Conservation (phyloP, 1,284 basidiomycete genomes). For the Boletus austroedulis region DNA sequence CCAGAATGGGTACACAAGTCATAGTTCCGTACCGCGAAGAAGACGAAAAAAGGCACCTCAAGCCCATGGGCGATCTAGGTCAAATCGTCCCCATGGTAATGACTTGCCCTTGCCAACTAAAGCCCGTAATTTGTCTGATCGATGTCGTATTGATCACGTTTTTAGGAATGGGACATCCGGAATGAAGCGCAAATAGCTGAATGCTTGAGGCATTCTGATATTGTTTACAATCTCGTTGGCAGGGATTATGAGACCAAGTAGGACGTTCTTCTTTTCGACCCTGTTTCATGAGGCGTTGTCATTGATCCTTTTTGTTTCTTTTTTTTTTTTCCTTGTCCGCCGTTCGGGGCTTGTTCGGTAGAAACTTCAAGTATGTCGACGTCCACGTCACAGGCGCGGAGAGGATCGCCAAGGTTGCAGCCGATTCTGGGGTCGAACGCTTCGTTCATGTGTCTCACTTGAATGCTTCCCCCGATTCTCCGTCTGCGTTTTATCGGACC, state of each 20-base stretch:
- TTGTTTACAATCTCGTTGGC: conserved; percentile 47
- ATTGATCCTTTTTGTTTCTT: conserved; percentile 6
- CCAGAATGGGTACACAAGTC: conserved; percentile 91
- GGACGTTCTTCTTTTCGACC: conserved; percentile 6
- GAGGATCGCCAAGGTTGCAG: conserved; percentile 80
- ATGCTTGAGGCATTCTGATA: conserved; percentile 93
- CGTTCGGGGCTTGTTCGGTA: conserved; percentile 36
- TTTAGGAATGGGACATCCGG: conserved; percentile 71
- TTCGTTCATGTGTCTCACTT: conserved; percentile 96
- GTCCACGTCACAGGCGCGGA: conserved; percentile 81
- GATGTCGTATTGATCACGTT: conserved; percentile 19
- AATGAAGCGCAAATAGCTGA: conserved; percentile 77
- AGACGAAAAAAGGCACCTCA: conserved; percentile 89
- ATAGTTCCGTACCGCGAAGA: conserved; percentile 96
- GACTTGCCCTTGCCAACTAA: conserved; percentile 1
- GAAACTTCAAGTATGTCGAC: conserved; percentile 81
- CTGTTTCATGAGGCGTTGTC: conserved; percentile 13
- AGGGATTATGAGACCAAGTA: conserved; percentile 75
- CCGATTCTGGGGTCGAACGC: conserved; percentile 76
- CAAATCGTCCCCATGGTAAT: conserved; percentile 91
- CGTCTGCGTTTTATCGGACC: conserved; percentile 82
- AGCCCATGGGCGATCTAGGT: conserved; percentile 94
- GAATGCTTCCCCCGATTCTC: conserved; percentile 80
- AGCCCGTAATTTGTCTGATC: conserved; percentile 25
- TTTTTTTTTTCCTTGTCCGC: not conserved